Evolutionary conservation across 257 asterid species (phyloP).

Genomic region (Cordia subcordata): DNA sequence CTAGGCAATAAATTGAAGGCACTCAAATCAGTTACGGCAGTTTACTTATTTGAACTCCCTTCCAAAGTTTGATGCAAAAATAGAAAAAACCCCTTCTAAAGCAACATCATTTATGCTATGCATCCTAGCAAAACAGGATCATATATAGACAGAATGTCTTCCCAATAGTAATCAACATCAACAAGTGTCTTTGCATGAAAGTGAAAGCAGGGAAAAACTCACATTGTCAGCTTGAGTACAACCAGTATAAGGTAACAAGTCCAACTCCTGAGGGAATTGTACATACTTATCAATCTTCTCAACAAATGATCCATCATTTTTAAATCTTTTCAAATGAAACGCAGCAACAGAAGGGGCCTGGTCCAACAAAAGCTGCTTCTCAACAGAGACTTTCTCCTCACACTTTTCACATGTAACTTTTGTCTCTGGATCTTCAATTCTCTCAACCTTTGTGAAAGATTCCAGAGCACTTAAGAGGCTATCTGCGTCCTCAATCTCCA

Average conservation of each 20-base stretch:
- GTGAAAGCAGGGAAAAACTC: conserved; percentile 14
- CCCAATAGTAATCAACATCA: too few species aligned
- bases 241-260: conserved; percentile 55
- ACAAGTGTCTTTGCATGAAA: neutral
- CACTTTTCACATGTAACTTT: conserved; percentile 82
- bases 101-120: too few species aligned
- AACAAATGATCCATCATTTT: conserved; percentile 65
- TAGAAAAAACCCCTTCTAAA: too few species aligned
- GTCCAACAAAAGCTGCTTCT: conserved; percentile 75
- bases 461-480: conserved; percentile 56
- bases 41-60: too few species aligned
- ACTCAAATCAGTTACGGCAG: too few species aligned
- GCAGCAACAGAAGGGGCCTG: conserved; percentile 65
- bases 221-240: conserved; percentile 35
- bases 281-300: conserved; percentile 81
- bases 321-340: conserved; percentile 88
- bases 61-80: too few species aligned
- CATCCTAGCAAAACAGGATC: too few species aligned
- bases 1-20: too few species aligned
- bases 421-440: conserved; percentile 67
- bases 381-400: conserved; percentile 66
- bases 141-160: too few species aligned
- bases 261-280: conserved; percentile 67
- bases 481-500: conserved; percentile 79
- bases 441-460: conserved; percentile 88